A percentile compares a stretch with the other conserved stretches of the same genome.
Conservation (phyloP, 2,329 filamentous ascomycete species). For the Cephalotrichum gorgonifer region DNA sequence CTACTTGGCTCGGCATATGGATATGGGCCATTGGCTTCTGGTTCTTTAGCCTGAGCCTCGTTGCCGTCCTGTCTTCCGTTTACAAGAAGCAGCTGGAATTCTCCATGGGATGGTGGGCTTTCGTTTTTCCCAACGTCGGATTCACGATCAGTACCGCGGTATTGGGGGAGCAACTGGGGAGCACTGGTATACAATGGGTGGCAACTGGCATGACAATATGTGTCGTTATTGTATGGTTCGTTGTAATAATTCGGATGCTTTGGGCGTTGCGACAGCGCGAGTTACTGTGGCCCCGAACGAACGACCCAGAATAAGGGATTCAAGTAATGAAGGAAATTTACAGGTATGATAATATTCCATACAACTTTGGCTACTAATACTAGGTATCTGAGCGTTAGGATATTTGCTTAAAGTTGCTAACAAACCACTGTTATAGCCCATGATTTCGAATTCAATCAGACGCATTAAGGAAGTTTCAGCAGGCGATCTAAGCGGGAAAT, state of each 20-base stretch:
- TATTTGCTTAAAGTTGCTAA: too few species aligned
- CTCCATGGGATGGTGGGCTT: constrained; percentile 54
- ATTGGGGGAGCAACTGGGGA: constrained; percentile 37
- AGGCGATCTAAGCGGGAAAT: too few species aligned
- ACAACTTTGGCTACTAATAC: too few species aligned
- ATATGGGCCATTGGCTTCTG: constrained; percentile 54
- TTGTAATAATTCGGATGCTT: not conserved
- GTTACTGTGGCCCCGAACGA: not conserved
- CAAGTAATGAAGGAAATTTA: too few species aligned
- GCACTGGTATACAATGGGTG: constrained; percentile 33
- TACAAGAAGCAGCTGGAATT: constrained; percentile 37
- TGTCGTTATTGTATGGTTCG: constrained; percentile 32
- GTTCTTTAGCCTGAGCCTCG: constrained; percentile 33
- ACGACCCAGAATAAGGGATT: not conserved
- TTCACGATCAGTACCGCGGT: constrained; percentile 39
- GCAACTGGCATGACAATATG: constrained; percentile 38
- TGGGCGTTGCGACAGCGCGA: not conserved
- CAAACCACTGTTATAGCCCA: too few species aligned
- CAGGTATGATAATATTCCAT: too few species aligned
- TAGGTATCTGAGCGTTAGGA: too few species aligned
- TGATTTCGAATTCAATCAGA: too few species aligned
- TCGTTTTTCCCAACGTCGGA: constrained; percentile 52
- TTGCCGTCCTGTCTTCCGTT: constrained; percentile 19
- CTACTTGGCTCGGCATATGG: constrained; percentile 35
- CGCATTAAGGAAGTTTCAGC: too few species aligned